phyloP scores from a whole-genome alignment of 768 basidiomycete species.

The Boletus reticulatus region DNA sequence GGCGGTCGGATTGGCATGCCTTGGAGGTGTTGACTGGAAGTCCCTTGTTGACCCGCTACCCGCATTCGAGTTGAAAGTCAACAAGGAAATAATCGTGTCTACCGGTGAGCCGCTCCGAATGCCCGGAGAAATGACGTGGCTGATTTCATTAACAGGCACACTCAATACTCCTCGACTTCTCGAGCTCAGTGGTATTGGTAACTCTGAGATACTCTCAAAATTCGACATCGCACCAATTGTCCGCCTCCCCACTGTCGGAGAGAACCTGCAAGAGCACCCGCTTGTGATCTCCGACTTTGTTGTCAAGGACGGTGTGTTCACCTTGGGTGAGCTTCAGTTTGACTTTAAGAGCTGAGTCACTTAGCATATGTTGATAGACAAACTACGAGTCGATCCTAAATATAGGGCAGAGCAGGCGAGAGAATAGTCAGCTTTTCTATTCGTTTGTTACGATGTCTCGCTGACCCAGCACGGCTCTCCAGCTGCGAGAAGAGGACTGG shows the following conservation, averaged over 20 bases:
- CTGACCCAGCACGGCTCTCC: background rate
- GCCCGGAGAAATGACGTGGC: background rate
- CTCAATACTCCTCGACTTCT: constrained; percentile 20
- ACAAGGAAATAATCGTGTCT: constrained; percentile 7
- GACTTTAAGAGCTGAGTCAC: background rate
- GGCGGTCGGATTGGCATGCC: constrained; percentile 10
- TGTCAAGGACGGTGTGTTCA: constrained; percentile 11
- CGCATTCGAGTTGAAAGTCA: background rate
- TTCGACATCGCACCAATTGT: constrained; percentile 8
- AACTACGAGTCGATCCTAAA: constrained; percentile 9
- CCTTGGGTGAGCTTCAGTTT: constrained; percentile 7
- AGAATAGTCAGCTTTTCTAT: constrained; percentile 13
- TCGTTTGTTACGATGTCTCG: background rate
- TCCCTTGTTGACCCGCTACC: background rate
- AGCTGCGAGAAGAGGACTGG: constrained; percentile 14
- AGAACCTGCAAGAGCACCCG: constrained; percentile 21
- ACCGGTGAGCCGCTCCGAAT: background rate
- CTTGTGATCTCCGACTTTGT: constrained; percentile 10
- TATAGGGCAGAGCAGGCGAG: constrained; percentile 9
- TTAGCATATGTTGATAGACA: background rate
- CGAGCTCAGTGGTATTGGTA: constrained; percentile 19
- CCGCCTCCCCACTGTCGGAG: constrained; percentile 16
- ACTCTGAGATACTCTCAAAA: constrained; percentile 9
- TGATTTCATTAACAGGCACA: background rate
- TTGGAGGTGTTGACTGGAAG: constrained; percentile 12